Evolutionary conservation across 129 eudicot genomes (phyloP), one percentile per base, ranked within the genome.

Genomic region (Erigeron canadensis): DNA sequence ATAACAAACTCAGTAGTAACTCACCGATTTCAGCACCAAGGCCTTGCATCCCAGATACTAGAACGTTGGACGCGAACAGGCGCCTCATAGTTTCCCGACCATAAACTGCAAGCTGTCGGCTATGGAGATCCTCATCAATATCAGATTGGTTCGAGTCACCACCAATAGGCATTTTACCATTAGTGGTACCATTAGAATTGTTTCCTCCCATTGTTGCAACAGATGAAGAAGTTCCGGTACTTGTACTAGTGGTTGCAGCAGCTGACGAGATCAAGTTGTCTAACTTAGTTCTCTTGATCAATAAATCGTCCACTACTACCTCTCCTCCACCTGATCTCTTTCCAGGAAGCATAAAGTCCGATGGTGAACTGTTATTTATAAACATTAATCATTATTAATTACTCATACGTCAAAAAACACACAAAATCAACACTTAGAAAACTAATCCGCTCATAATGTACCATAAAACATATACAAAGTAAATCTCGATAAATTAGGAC

Each of bases 41-140:
- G 54, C 98, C 98, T 63, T 89, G 94, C 89, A 92, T 71, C 63
- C 98, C 98, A 8, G 96, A 92, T 18, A 92, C 80, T 70, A 92
- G 86, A 23, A 92, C 71, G 68, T 85, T 87, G 5, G 98, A 89
- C 10, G 91, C 98, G 59, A 89, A 89, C 39, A 92, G 79, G 28
- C 91, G 83, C 59, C 98, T 75, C 98, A 92, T 89, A 4, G 98
- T 92, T 83, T 92, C 98, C 37, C 96, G 95, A 12, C 98, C 98
- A 57, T 92, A 92, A 46, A 92, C 96, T 4, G 98, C 98, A 34
- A 89, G 96, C 80, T 92, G 98, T 56, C 98, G 75, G 81, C 98
- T 92, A 82, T 92, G 98, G 51, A 92, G 91, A 83, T 92, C 98
- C 86, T 92, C 98, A 69, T 92, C 98, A 71, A 92, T 92, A 46